phyloP scores from a whole-genome alignment of 2,329 filamentous ascomycete species.

The Corniculantispora saksenae region DNA sequence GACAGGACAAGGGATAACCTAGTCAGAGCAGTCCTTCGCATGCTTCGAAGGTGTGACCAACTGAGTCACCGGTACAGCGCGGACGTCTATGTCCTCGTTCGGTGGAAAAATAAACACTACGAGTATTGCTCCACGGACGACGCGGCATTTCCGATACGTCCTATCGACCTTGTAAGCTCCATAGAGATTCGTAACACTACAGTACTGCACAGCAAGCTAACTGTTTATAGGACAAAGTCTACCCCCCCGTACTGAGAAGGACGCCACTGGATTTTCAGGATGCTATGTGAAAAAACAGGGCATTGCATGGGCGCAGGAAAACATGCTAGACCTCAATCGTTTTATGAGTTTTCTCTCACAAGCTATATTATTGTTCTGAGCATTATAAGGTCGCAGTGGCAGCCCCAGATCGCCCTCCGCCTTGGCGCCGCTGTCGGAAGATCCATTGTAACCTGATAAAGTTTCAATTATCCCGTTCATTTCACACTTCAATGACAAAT shows the following conservation, averaged over 20 bases:
- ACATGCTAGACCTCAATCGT: neutral
- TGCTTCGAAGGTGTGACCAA: no score
- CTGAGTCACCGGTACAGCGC: no score
- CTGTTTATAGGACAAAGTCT: constrained; percentile 5
- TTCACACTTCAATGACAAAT: neutral
- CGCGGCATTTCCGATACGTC: no score
- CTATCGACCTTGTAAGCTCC: neutral
- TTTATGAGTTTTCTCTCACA: no score
- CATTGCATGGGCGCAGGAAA: neutral
- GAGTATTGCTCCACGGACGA: no score
- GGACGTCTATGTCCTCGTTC: constrained; percentile 5
- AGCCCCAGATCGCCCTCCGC: neutral
- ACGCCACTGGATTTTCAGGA: neutral
- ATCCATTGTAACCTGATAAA: neutral
- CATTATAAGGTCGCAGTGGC: neutral
- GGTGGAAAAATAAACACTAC: neutral
- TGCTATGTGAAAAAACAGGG: neutral
- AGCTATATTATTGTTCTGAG: no score
- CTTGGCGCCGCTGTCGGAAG: neutral
- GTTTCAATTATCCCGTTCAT: neutral
- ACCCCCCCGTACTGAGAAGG: neutral
- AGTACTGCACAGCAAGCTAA: neutral
- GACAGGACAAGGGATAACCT: no score
- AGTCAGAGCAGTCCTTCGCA: no score
- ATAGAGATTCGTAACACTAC: neutral